phyloP scores from a whole-genome alignment of 2,329 filamentous ascomycete species.

The Pseudogymnoascus sp. region DNA sequence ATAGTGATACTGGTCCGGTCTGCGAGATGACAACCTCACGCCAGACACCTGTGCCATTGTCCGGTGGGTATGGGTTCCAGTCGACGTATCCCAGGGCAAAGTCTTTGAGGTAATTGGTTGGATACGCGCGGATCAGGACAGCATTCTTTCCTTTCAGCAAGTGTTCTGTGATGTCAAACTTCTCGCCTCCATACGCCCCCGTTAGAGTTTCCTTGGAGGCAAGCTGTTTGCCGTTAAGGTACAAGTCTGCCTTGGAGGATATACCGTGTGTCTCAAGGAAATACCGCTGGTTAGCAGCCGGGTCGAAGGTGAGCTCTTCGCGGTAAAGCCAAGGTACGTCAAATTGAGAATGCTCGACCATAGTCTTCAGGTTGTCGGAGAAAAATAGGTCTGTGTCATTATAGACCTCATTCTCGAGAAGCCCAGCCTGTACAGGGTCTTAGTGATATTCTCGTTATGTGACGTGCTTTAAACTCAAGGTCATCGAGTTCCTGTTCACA shows the following conservation, averaged over 20 bases:
- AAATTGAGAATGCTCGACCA: slow-evolving; percentile 40
- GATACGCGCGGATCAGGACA: slow-evolving; percentile 45
- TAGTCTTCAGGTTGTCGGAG: slow-evolving; percentile 38
- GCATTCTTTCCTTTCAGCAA: slow-evolving; percentile 38
- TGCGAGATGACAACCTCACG: slow-evolving; percentile 47
- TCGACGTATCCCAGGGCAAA: slow-evolving; percentile 53
- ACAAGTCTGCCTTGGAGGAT: slow-evolving; percentile 51
- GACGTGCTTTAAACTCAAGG: not conserved
- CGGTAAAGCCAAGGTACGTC: slow-evolving; percentile 51
- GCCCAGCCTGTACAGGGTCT: not conserved
- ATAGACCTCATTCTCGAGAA: slow-evolving; percentile 45
- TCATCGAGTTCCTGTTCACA: not conserved
- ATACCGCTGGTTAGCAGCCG: slow-evolving; percentile 34
- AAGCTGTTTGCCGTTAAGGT: slow-evolving; percentile 46
- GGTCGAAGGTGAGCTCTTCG: slow-evolving; percentile 39
- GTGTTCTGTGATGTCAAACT: slow-evolving; percentile 43
- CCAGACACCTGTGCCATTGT: slow-evolving; percentile 58
- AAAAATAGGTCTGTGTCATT: slow-evolving; percentile 47
- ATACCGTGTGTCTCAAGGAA: slow-evolving; percentile 51
- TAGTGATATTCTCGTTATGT: not conserved
- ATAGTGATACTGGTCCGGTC: slow-evolving; percentile 41
- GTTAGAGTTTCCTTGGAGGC: slow-evolving; percentile 40
- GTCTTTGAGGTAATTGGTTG: slow-evolving; percentile 51
- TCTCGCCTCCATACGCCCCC: slow-evolving; percentile 48
- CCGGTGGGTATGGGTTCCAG: slow-evolving; percentile 53